Conservation (phyloP, 1,284 basidiomycete species). For the Mycena citricolor region DNA sequence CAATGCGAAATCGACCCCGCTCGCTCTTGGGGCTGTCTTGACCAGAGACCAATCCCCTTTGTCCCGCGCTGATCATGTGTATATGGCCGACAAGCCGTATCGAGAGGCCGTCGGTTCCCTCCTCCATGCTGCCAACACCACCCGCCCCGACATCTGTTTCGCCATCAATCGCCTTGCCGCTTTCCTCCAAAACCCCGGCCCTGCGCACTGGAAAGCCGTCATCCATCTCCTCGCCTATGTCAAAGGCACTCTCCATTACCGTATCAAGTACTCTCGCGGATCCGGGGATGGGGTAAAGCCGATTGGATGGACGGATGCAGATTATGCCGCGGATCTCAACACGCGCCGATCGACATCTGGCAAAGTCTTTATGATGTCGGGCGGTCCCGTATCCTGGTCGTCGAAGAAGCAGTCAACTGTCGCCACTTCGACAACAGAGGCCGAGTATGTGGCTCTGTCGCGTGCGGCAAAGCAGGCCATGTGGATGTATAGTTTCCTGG, state of each 20-base stretch:
- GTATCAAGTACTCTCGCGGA: slow-evolving; percentile 26
- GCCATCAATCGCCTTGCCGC: slow-evolving; percentile 25
- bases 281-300: slow-evolving; percentile 1
- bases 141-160: slow-evolving; percentile 33
- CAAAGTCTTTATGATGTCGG: slow-evolving; percentile 16
- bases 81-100: slow-evolving; percentile 32
- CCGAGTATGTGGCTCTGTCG: slow-evolving; percentile 14
- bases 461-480: slow-evolving; percentile 10
- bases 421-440: slow-evolving; percentile 16
- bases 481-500: slow-evolving; percentile 25
- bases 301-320: slow-evolving; percentile 9
- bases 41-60: neutral
- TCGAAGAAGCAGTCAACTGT: slow-evolving; percentile 19
- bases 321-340: slow-evolving; percentile 11
- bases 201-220: slow-evolving; percentile 29
- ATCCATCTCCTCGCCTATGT: slow-evolving; percentile 29
- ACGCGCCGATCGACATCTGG: slow-evolving; percentile 16
- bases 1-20: slow-evolving; percentile 14
- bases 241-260: slow-evolving; percentile 29
- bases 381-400: slow-evolving; percentile 14
- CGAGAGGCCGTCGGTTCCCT: slow-evolving; percentile 30
- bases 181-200: slow-evolving; percentile 25
- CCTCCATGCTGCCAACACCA: slow-evolving; percentile 33
- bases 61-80: slow-evolving; percentile 15
- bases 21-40: slow-evolving; percentile 6